Base-by-base conservation (phyloP, 345 rosid genomes). In the Eucalyptus pauciflora region DNA sequence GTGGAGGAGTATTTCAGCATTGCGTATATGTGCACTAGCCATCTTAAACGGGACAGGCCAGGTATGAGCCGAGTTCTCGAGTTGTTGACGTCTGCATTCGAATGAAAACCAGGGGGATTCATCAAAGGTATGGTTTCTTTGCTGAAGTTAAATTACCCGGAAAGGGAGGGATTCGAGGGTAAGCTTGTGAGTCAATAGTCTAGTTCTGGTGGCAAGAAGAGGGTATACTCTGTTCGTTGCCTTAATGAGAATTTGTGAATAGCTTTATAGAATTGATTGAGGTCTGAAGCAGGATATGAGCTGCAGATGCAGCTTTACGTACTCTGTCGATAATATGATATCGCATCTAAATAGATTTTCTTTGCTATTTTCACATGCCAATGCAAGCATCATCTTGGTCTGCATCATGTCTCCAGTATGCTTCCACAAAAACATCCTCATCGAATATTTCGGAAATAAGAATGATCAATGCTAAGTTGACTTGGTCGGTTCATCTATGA, bases 1-100 rank as follows among this genome's bases (percentile, higher is more conserved):
- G 95, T 96, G 14, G 88, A 90, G 52, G 94, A 94, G 88, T 96
- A 92, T 85, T 93, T 97, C 56, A 64, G 91, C 85, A 96, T 97
- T 58, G 98, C 97, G 4, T 87, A 88, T n/a, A 31, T 91, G 93
- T 96, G 99, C 89, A 90, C 93, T 2, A 91, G 90, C 8, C 96
- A 93, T 86, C 52, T 56, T 2, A 80, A 88, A 41, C 90, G 43
- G 86, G 92, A 95, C 71, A 92, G 97, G 90, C 99, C 97, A 24
- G 87, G 86, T 8, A 96, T 95, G 95, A 71, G 43, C 41, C 13
- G 27, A 51, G 86, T 85, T 51, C 86, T 85, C 58, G 54, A 33
- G 54, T 15, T 49, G 54, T 48, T 49, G 58, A 48, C 8, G 58
- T 29, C 48, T 13, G 16, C 56, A 31, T 48, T 85, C 86, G 11